These are phyloP conservation scores for Mimosa bimucronata DNA, from an alignment of 306 rosid species.

Conservation along the genomic window DNA sequence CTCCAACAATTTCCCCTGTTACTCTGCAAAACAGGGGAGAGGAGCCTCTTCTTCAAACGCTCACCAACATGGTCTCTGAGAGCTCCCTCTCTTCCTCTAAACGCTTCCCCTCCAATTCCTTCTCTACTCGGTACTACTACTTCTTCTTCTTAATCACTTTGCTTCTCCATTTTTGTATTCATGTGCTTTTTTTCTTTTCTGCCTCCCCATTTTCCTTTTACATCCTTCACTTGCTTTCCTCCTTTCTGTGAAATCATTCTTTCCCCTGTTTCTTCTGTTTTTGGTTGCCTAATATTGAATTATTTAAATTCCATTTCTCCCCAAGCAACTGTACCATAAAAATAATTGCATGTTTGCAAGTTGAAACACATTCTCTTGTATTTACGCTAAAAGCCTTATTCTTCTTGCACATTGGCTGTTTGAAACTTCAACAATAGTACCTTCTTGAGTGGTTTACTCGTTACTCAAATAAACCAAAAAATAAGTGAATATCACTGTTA, in stretches of 20 bases:
- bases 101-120: conserved; percentile 71
- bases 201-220: neutral
- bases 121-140: conserved; percentile 79
- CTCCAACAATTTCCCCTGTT: conserved; percentile 36
- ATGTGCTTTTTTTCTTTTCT: no score
- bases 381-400: neutral
- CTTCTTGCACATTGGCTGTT: neutral
- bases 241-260: neutral
- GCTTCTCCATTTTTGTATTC: neutral
- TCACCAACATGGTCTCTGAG: conserved; percentile 62
- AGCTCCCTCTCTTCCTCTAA: conserved; percentile 55
- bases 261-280: neutral
- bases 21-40: conserved; percentile 22
- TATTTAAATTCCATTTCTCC: neutral
- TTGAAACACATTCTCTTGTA: neutral
- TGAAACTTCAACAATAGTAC: neutral
- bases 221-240: neutral
- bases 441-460: neutral
- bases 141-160: neutral
- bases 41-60: conserved; percentile 29
- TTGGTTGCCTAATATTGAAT: neutral
- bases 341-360: neutral
- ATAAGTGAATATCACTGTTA: neutral
- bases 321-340: neutral
- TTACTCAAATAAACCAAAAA: neutral